Evolutionary conservation across 768 basidiomycete genomes (phyloP).

Genomic region (Royoungia palumana): DNA sequence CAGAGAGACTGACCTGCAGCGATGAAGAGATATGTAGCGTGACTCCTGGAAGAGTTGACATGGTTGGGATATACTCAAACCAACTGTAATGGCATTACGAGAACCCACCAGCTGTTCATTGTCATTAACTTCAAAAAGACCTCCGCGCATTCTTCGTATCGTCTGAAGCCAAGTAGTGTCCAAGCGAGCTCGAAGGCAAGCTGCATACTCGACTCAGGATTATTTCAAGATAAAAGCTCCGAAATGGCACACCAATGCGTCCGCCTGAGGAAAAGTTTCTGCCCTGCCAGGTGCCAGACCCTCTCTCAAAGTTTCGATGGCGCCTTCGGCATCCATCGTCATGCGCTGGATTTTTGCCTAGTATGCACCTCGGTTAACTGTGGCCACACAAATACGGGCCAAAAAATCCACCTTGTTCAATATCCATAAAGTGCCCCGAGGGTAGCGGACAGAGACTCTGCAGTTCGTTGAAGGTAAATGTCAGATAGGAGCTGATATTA

Average conservation of each 20-base stretch:
- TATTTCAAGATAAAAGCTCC: not conserved
- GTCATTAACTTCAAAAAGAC: constrained; percentile 61
- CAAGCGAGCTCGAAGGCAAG: constrained; percentile 77
- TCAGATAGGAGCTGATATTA: not conserved
- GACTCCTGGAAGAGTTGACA: constrained; percentile 48
- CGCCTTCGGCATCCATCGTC: constrained; percentile 58
- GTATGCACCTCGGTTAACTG: not conserved
- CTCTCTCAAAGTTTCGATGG: constrained; percentile 57
- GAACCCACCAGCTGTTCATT: constrained; percentile 62
- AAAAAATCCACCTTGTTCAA: constrained; percentile 52
- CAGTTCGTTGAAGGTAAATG: not conserved
- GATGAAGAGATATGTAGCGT: constrained; percentile 75
- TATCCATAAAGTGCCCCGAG: constrained; percentile 69
- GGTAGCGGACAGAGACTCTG: constrained; percentile 57
- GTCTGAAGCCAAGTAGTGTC: constrained; percentile 61
- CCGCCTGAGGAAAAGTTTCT: constrained; percentile 65
- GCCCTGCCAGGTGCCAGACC: constrained; percentile 52
- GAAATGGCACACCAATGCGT: constrained; percentile 50
- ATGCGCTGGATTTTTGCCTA: constrained; percentile 78
- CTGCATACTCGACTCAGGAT: constrained; percentile 30
- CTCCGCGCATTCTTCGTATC: constrained; percentile 66
- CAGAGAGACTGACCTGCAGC: constrained; percentile 53
- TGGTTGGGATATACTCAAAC: not conserved
- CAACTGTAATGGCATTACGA: not conserved
- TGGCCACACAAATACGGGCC: not conserved